These are phyloP conservation scores for Cinnamomum chago DNA, from an alignment of 164 flowering plant genomes.

Conservation along the genomic window DNA sequence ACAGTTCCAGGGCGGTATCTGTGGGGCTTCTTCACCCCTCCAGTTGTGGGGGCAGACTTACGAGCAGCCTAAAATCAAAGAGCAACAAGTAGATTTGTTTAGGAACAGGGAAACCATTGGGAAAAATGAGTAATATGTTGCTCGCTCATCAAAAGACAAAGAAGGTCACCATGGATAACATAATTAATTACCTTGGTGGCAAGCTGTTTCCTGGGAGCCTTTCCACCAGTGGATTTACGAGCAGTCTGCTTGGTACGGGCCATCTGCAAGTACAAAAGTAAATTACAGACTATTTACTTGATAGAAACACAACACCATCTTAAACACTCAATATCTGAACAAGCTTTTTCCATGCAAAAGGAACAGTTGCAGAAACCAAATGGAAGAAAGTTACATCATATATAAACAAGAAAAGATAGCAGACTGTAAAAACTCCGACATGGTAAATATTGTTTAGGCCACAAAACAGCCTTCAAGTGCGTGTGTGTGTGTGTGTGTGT, in stretches of 20 bases:
- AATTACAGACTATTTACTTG: no score
- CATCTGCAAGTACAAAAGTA: slow-evolving; percentile 1
- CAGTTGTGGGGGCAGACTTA: slow-evolving; percentile 20
- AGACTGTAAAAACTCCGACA: background rate
- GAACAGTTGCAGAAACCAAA: no score
- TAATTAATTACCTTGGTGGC: slow-evolving; percentile 12
- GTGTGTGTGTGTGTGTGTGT: no score
- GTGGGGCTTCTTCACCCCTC: slow-evolving; percentile 23
- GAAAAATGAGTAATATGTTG: no score
- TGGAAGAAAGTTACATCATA: no score
- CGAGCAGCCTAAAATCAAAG: slow-evolving; percentile 14
- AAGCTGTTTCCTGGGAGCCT: slow-evolving; percentile 22
- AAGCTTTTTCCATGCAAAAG: no score
- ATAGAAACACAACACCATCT: no score
- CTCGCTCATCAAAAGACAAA: no score
- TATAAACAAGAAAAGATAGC: no score
- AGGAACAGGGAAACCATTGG: background rate
- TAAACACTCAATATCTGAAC: no score
- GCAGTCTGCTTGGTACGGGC: slow-evolving; percentile 23
- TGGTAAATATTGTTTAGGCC: background rate
- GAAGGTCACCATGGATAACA: no score
- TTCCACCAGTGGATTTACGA: slow-evolving; percentile 20
- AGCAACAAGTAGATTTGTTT: background rate
- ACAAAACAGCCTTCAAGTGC: background rate
- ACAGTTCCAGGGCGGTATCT: slow-evolving; percentile 22